Evolutionary conservation across 164 flowering plant genomes (phyloP), one percentile per base, ranked within the genome.

Genomic region (Houttuynia cordata): DNA sequence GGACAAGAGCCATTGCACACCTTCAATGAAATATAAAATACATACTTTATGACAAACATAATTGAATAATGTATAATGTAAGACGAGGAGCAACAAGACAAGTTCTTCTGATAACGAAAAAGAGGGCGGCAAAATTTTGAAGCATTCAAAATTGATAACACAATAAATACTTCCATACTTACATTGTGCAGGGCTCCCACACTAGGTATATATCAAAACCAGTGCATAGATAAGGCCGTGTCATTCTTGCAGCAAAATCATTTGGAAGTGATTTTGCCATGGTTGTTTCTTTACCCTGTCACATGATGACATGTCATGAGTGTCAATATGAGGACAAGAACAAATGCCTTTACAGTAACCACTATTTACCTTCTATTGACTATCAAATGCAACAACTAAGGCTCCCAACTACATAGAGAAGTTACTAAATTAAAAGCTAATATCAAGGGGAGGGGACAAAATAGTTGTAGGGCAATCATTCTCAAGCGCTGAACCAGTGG

Each of bases 1-100:
- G 98, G 30, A 92, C 89, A 61, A 92, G 86, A 3, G 96, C 96
- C 98, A 92, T 92, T 19, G 98, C 90, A 75, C 96, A 88, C 97
- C 97, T 90, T 64, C 42, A 64, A 67, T 24, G 21, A 3, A 49
- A 47, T 18, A 45, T 45, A 45, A 45, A 12, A 58, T 19, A 17
- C 22, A 58, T 0, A 30, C 37, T 30, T 30, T 30, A 30, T 30
- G 37, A 30, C 6, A 30, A 30, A 6, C 37, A 30, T 30, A 30
- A 30, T 30, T 2, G 37, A 30, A 30, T 6, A 30, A 30, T 30
- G 2, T 2, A 30, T 30, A 30, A 30, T 30, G 37, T 30, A 30
- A 30, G 37, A n/a, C n/a, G n/a, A 6, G 37, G 37, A 30, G 37
- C 37, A 2, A 30, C 6, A 30, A 30, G 37, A 30, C 2, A 30